Conservation (phyloP, 345 rosid genomes). For the Theobroma cacao region DNA sequence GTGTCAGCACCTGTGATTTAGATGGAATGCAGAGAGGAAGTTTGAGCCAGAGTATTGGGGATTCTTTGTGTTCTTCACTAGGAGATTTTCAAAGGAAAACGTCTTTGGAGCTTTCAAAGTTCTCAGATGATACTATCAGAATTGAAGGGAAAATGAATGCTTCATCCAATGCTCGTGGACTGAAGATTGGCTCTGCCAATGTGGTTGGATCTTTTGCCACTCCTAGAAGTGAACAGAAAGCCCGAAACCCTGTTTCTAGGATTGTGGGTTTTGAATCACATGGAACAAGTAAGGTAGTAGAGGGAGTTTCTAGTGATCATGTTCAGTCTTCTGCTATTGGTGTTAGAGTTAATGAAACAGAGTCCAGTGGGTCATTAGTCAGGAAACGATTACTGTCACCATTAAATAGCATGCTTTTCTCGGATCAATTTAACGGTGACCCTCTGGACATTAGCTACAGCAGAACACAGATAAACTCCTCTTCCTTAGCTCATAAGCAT, state of each 20-base stretch:
- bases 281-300: constrained; percentile 28
- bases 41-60: constrained; percentile 25
- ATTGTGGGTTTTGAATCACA: constrained; percentile 75
- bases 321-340: constrained; percentile 30
- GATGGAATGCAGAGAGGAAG: constrained; percentile 47
- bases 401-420: constrained; percentile 48
- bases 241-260: constrained; percentile 57
- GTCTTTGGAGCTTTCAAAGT: constrained; percentile 41
- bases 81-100: constrained; percentile 57
- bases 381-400: constrained; percentile 79
- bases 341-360: constrained; percentile 34
- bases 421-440: constrained; percentile 55
- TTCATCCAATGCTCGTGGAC: constrained; percentile 43
- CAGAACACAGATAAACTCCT: constrained; percentile 37
- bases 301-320: constrained; percentile 33
- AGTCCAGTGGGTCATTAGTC: constrained; percentile 53
- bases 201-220: constrained; percentile 31
- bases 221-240: constrained; percentile 31
- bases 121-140: constrained; percentile 38
- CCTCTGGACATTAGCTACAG: constrained; percentile 51
- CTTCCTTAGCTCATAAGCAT: constrained; percentile 26
- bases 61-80: constrained; percentile 38
- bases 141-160: constrained; percentile 32
- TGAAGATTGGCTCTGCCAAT: constrained; percentile 37
- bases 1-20: constrained; percentile 47